phyloP scores from a whole-genome alignment of 495 filamentous ascomycete species.

The Penicillium turbatum region DNA sequence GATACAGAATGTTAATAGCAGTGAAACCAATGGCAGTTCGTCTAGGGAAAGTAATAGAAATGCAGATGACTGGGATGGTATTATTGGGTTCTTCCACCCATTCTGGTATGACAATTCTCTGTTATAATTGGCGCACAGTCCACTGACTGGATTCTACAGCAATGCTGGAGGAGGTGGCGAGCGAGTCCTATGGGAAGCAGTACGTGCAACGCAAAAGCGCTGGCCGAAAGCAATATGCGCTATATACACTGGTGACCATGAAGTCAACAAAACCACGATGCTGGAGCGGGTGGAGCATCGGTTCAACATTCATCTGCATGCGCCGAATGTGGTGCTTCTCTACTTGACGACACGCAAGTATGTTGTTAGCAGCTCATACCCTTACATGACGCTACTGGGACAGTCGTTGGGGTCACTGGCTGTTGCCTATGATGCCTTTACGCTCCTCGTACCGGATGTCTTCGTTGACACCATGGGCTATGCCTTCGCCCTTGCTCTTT shows the following conservation, averaged over 20 bases:
- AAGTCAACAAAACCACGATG: conserved; percentile 73
- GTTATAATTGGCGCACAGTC: not conserved
- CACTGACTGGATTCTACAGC: conserved; percentile 36
- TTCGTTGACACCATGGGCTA: conserved; percentile 99
- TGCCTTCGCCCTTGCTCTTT: conserved; percentile 79
- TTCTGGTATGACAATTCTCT: conserved; percentile 61
- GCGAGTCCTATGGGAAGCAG: conserved; percentile 93
- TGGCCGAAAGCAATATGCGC: conserved; percentile 85
- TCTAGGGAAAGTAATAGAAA: not conserved
- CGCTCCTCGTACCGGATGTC: conserved; percentile 82
- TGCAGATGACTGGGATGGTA: conserved; percentile 63
- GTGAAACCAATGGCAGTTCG: conserved; percentile 29
- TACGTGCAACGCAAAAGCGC: conserved; percentile 82
- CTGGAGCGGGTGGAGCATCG: conserved; percentile 75
- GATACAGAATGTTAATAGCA: conserved; percentile 46
- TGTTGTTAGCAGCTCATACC: conserved; percentile 78
- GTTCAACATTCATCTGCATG: conserved; percentile 88
- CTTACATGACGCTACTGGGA: conserved; percentile 89
- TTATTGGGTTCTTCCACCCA: conserved; percentile 95
- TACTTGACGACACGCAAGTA: conserved; percentile 85
- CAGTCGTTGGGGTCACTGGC: conserved; percentile 84
- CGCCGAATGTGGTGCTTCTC: conserved; percentile 78
- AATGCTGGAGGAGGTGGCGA: conserved; percentile 97
- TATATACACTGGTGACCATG: conserved; percentile 93
- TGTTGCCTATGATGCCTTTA: conserved; percentile 90